These are phyloP conservation scores for Primulina tabacum DNA, from an alignment of 257 asterid genomes.

Conservation along the genomic window DNA sequence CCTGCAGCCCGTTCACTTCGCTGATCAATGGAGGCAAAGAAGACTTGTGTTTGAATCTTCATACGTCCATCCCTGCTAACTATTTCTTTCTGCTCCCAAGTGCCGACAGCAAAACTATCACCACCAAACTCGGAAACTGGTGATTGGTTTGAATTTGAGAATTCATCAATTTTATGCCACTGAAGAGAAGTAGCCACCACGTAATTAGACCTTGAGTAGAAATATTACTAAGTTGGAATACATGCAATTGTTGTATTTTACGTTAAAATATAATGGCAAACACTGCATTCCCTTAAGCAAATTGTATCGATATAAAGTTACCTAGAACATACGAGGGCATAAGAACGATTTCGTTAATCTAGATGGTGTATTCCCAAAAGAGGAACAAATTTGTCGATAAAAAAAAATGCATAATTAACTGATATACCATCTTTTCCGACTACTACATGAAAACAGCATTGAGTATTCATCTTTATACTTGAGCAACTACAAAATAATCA, in stretches of 20 bases:
- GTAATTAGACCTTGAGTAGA: slow-evolving; percentile 7
- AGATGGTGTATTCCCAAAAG: background rate
- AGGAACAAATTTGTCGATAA: background rate
- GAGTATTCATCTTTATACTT: background rate
- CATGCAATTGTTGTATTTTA: background rate
- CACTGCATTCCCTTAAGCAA: background rate
- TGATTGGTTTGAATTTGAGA: slow-evolving; percentile 44
- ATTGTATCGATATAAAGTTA: background rate
- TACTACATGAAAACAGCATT: background rate
- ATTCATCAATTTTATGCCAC: slow-evolving; percentile 74
- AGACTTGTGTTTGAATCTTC: slow-evolving; percentile 71
- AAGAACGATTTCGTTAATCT: background rate
- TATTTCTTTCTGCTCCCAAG: slow-evolving; percentile 84
- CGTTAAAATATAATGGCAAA: background rate
- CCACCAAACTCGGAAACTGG: slow-evolving; percentile 92
- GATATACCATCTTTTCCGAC: background rate
- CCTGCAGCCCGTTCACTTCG: slow-evolving; percentile 96
- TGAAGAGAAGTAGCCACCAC: slow-evolving; percentile 37
- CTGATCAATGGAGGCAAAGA: slow-evolving; percentile 94
- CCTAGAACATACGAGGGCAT: background rate
- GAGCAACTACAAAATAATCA: slow-evolving; percentile 2
- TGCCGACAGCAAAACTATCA: slow-evolving; percentile 79
- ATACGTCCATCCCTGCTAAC: slow-evolving; percentile 75
- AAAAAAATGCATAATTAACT: background rate
- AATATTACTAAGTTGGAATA: slow-evolving; percentile 5